Conservation (phyloP, 371 early-diverging fungal species). For the Furculomyces boomerangus region DNA sequence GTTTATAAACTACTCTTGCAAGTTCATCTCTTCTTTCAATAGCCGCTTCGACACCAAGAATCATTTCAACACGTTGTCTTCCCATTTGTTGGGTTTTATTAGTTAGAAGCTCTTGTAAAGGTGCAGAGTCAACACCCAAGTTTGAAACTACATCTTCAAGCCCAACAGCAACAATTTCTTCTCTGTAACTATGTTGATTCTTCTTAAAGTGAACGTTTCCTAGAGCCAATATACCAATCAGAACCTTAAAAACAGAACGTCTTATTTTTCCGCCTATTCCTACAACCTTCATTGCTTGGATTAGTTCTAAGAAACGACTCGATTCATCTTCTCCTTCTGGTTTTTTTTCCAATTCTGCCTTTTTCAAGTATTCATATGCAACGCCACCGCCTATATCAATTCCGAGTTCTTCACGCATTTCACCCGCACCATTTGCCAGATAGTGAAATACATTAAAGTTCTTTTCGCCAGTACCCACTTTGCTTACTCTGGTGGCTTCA, state of each 20-base stretch:
- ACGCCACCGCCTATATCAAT: slow-evolving; percentile 7
- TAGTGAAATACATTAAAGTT: slow-evolving; percentile 87
- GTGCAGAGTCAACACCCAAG: slow-evolving; percentile 54
- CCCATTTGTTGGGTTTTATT: slow-evolving; percentile 45
- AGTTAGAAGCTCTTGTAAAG: slow-evolving; percentile 51
- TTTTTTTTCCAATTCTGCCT: slow-evolving; percentile 30
- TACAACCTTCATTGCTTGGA: slow-evolving; percentile 51
- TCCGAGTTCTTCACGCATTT: slow-evolving; percentile 32
- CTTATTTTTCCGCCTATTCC: slow-evolving; percentile 68
- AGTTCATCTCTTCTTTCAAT: slow-evolving; percentile 53
- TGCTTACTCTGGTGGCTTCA: slow-evolving; percentile 58
- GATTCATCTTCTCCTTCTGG: too few species aligned
- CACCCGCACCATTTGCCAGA: slow-evolving; percentile 43
- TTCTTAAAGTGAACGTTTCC: slow-evolving; percentile 76
- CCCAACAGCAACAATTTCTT: slow-evolving; percentile 40
- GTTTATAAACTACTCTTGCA: slow-evolving; percentile 56
- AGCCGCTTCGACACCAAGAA: slow-evolving; percentile 59
- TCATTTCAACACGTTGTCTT: slow-evolving; percentile 67
- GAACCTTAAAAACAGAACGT: slow-evolving; percentile 60
- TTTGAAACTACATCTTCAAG: slow-evolving; percentile 42
- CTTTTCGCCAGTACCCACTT: slow-evolving; percentile 42
- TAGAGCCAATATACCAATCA: slow-evolving; percentile 77
- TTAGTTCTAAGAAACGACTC: slow-evolving; percentile 46
- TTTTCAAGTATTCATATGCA: slow-evolving; percentile 20
- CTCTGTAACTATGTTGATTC: slow-evolving; percentile 19